Conservation (phyloP, 805 yeast genomes). For the Starmerella floris region DNA sequence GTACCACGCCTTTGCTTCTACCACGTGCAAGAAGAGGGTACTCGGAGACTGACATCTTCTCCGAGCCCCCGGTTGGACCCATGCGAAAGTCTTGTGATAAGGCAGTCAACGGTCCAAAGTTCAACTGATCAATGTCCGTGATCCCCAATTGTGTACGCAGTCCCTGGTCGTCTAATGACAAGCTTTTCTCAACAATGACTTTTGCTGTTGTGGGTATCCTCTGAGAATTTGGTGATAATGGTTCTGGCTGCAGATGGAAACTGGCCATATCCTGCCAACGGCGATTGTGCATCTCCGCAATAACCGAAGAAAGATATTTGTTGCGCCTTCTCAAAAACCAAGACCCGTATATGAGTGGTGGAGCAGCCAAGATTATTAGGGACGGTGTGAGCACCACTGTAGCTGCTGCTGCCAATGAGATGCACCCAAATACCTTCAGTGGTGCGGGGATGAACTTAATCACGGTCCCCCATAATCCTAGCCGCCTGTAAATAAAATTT, state of each 20-base stretch:
- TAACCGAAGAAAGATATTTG: not conserved
- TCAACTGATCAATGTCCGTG: not conserved
- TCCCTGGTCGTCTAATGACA: slow-evolving; percentile 6
- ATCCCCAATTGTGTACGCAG: slow-evolving; percentile 3
- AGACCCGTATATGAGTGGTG: slow-evolving; percentile 12
- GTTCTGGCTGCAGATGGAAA: slow-evolving; percentile 11
- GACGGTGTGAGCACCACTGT: slow-evolving; percentile 17
- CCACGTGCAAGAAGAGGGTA: slow-evolving; percentile 5
- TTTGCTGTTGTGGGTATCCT: slow-evolving; percentile 11
- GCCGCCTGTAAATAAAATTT: slow-evolving; percentile 5
- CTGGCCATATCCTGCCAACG: slow-evolving; percentile 16
- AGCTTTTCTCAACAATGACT: slow-evolving; percentile 6
- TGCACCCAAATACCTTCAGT: slow-evolving; percentile 10
- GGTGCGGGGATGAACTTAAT: slow-evolving; percentile 9
- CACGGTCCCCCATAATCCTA: slow-evolving; percentile 6
- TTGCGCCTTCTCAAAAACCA: slow-evolving; percentile 5
- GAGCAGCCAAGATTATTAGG: slow-evolving; percentile 10
- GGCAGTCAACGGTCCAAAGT: slow-evolving; percentile 4
- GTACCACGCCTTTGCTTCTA: not conserved
- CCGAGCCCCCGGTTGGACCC: slow-evolving; percentile 6
- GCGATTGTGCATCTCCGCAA: slow-evolving; percentile 9
- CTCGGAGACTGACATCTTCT: slow-evolving; percentile 9
- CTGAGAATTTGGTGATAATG: not conserved
- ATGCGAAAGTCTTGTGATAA: slow-evolving; percentile 12
- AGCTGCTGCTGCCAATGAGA: slow-evolving; percentile 13